phyloP scores from a whole-genome alignment of 2,329 filamentous ascomycete species.

The Trichoderma koningii region DNA sequence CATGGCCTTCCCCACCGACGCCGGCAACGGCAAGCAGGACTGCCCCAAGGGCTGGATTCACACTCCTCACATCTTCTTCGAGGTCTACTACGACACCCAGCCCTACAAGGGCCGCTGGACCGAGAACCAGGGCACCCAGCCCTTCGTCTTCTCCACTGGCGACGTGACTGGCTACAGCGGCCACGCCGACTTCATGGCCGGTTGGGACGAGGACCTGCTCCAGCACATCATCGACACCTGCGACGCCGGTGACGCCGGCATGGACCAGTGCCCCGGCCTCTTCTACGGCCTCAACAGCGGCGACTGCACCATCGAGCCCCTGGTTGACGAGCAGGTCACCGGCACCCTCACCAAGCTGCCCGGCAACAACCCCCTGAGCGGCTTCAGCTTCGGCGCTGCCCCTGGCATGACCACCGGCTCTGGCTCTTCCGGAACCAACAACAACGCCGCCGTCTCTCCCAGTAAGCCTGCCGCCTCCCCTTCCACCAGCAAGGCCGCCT shows the following conservation, averaged over 20 bases:
- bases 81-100: conserved; percentile 63
- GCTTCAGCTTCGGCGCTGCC: conserved; percentile 49
- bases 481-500: background rate
- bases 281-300: conserved; percentile 54
- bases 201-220: conserved; percentile 67
- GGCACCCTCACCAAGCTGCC: conserved; percentile 53
- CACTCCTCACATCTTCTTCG: conserved; percentile 59
- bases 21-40: conserved; percentile 51
- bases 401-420: background rate
- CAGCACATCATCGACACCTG: conserved; percentile 69
- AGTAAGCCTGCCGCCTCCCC: background rate
- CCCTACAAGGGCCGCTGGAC: conserved; percentile 56
- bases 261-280: conserved; percentile 64
- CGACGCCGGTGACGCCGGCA: conserved; percentile 58
- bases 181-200: conserved; percentile 73
- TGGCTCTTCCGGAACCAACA: background rate
- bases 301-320: conserved; percentile 54
- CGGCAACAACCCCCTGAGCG: conserved; percentile 56
- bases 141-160: conserved; percentile 70
- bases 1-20: conserved; percentile 62
- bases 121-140: conserved; percentile 56
- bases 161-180: conserved; percentile 70
- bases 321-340: conserved; percentile 49
- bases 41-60: conserved; percentile 59
- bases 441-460: background rate